Conservation (phyloP, 345 rosid species). For the Iberis pinnata region DNA sequence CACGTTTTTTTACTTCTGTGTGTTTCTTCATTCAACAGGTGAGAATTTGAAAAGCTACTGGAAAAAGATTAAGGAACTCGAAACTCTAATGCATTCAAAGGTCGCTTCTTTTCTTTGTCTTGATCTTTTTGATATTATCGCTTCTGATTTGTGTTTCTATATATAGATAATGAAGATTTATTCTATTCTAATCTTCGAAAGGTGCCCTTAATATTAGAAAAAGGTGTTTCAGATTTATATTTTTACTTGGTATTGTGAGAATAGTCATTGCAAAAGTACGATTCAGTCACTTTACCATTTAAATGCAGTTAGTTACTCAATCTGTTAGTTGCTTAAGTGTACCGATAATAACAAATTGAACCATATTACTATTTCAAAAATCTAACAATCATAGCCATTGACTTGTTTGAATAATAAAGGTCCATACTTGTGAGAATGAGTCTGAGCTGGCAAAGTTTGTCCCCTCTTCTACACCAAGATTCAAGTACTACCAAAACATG, state of each 20-base stretch:
- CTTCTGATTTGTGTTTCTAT: too few species aligned
- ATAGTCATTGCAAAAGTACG: too few species aligned
- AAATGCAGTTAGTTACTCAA: too few species aligned
- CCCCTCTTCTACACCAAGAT: constrained; percentile 56
- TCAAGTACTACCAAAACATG: constrained; percentile 38
- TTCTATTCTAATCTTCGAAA: neutral
- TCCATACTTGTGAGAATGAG: constrained; percentile 59
- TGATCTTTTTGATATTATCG: neutral
- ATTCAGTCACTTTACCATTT: too few species aligned
- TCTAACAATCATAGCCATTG: too few species aligned
- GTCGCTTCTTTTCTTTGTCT: constrained; percentile 34
- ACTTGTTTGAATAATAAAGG: constrained; percentile 36
- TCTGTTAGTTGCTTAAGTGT: neutral
- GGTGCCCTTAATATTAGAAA: neutral
- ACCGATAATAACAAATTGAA: neutral
- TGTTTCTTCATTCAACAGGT: constrained; percentile 34
- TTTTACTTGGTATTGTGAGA: neutral
- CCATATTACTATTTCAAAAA: neutral
- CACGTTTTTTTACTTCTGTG: neutral
- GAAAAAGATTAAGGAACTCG: constrained; percentile 56
- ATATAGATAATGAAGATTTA: neutral
- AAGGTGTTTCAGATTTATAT: neutral
- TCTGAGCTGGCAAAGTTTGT: constrained; percentile 50
- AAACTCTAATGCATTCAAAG: constrained; percentile 75
- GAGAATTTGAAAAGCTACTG: constrained; percentile 36